These are phyloP conservation scores for Russula sp. DNA, from an alignment of 768 basidiomycete species.

Conservation along the genomic window DNA sequence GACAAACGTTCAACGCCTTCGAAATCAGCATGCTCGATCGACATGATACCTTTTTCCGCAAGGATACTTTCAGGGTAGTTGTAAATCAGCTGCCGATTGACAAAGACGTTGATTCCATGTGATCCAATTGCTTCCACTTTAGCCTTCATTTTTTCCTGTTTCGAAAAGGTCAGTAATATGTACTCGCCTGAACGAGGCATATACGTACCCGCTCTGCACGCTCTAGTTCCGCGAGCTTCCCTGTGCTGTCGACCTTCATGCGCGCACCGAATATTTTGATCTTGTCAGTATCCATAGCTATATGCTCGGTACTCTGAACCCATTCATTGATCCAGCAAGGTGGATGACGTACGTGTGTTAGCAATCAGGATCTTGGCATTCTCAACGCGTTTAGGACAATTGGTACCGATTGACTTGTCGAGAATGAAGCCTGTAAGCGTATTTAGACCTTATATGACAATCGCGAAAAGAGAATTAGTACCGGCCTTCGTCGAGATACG, in stretches of 20 bases:
- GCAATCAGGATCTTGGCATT: constrained; percentile 95
- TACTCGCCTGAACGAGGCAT: neutral
- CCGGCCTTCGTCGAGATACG: constrained; percentile 92
- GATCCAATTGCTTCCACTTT: constrained; percentile 93
- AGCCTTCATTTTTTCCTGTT: constrained; percentile 98
- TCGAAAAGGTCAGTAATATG: neutral
- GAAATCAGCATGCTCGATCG: constrained; percentile 97
- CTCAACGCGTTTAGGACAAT: constrained; percentile 91
- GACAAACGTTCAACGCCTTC: constrained; percentile 96
- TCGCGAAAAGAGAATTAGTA: neutral
- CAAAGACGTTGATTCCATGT: constrained; percentile 95
- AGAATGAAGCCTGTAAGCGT: constrained; percentile 78
- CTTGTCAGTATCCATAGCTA: constrained; percentile 99
- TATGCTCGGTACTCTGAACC: constrained; percentile 1
- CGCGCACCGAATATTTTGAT: constrained; percentile 98
- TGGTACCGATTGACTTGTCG: constrained; percentile 90
- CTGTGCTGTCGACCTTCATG: constrained; percentile 91
- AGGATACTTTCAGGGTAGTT: constrained; percentile 97
- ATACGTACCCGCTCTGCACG: constrained; percentile 76
- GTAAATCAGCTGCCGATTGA: constrained; percentile 98
- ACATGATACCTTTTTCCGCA: constrained; percentile 91
- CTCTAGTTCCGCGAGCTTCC: constrained; percentile 96
- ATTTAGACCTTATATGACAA: neutral
- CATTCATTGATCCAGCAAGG: neutral
- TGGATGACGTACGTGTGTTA: constrained; percentile 74